phyloP scores from a whole-genome alignment of 495 filamentous ascomycete species.

The Hyaloscypha hepaticicola region DNA sequence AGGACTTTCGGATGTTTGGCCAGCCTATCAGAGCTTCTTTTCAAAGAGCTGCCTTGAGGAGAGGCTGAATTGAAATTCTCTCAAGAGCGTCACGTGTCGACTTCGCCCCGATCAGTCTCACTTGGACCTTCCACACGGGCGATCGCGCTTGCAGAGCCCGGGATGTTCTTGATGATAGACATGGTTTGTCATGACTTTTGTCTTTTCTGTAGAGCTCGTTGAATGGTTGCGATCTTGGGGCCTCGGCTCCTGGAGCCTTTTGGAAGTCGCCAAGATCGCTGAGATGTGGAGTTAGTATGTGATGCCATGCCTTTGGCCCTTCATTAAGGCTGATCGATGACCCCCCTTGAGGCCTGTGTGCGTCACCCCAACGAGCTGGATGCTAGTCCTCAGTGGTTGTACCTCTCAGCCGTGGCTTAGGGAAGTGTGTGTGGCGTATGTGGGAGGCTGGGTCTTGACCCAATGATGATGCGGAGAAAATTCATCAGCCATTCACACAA shows the following conservation, averaged over 20 bases:
- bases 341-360: not conserved
- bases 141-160: not conserved
- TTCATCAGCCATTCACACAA: constrained; percentile 1
- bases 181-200: not conserved
- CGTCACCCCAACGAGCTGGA: not conserved
- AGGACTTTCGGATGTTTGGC: not conserved
- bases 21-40: not conserved
- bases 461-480: not conserved
- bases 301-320: not conserved
- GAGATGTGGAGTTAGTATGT: not conserved
- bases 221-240: not conserved
- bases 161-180: not conserved
- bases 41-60: not conserved
- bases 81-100: not conserved
- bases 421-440: constrained; percentile 2
- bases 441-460: not conserved
- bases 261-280: not conserved
- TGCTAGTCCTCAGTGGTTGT: not conserved
- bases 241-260: not conserved
- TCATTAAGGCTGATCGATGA: constrained; percentile 2
- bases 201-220: not conserved
- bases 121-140: not conserved
- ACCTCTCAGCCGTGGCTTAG: constrained; percentile 5
- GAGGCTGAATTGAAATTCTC: not conserved
- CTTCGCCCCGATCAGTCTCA: not conserved